Percentiles rank a stretch among this genome's conserved stretches.
phyloP scores from a whole-genome alignment of 169 alveolate species.

The Plasmodium blacklocki region DNA sequence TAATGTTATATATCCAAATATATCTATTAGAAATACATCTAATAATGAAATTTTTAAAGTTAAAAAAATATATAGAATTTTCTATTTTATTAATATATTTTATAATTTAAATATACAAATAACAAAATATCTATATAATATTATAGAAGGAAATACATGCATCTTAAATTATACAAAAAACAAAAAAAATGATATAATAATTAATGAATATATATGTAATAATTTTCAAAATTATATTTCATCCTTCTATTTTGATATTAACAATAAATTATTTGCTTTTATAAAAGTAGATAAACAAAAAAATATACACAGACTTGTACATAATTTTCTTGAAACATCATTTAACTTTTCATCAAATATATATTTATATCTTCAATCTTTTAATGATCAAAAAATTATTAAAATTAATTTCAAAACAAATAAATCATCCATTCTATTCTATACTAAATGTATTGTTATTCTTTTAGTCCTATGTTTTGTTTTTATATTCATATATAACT shows the following conservation, averaged over 20 bases:
- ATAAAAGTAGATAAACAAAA: conserved; percentile 24
- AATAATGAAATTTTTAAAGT: neutral
- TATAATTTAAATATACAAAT: conserved; percentile 17
- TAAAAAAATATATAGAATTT: conserved; percentile 32
- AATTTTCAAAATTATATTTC: conserved; percentile 7
- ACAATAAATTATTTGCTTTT: conserved; percentile 38
- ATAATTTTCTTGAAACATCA: conserved; percentile 5
- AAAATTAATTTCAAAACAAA: conserved; percentile 30
- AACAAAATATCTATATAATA: conserved; percentile 36
- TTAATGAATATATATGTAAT: conserved; percentile 21
- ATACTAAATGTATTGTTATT: neutral
- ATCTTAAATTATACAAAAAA: conserved; percentile 12
- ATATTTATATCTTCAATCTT: conserved; percentile 36
- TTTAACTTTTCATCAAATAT: conserved; percentile 23
- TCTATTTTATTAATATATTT: conserved; percentile 34
- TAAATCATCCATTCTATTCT: conserved; percentile 8
- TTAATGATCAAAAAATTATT: conserved; percentile 14
- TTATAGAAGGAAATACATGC: conserved; percentile 27
- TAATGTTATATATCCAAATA: neutral
- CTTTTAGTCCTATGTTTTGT: neutral
- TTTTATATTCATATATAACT: conserved; percentile 1
- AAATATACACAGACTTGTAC: conserved; percentile 15
- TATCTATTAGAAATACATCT: too few relatives aligned
- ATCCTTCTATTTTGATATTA: conserved; percentile 27
- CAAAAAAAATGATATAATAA: too few relatives aligned